Base-by-base conservation (phyloP, 495 filamentous ascomycete genomes). In the Lasiosphaeria miniovina region DNA sequence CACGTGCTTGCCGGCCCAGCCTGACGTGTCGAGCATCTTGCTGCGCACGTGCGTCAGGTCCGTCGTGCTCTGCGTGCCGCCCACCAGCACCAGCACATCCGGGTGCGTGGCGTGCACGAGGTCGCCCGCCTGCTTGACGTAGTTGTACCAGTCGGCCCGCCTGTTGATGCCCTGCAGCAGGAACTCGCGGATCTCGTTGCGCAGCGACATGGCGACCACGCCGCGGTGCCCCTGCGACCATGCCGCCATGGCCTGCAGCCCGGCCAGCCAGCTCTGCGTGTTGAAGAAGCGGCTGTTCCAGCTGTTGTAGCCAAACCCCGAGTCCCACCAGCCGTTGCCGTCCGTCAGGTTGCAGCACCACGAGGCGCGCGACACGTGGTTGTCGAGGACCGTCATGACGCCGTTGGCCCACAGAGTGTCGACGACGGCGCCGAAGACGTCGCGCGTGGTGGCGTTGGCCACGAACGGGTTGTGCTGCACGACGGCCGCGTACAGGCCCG, bases 241-340 rank as follows among this genome's bases (percentile, higher is more conserved):
- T 0, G 55, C 38, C 1, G 78, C 75, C 66, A 79, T 80, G 35
- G 64, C 65, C 38, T 73, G 33, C 0, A 82, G 64, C 0, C 78
- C 77, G 8, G 58, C 34, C 2, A 77, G 67, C 80, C 80, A 81
- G 34, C 76, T 59, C 0, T 60, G 24, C 12, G 78, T 80, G 53
- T 79, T 66, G 70, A 81, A 82, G 68, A 61, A 78, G 24, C 74
- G 74, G 38, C 68, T 74, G 68, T 77, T 80, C 48, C 64, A 60
- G 8, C 51, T 32, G 65, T 70, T 77, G 70, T 80, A 81, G 4
- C 73, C 74, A 38, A 70, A 71, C 0, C 71, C 78, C 11, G 63
- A 46, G 57, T 77, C 76, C 78, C 79, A 82, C 80, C 80, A 82
- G 35, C 80, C 80, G 61, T 82, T 82, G 36, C 80, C 79, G 60